Evolutionary conservation across 164 flowering plant genomes (phyloP), one percentile per base, ranked within the genome.

Genomic region (Vitis rotundifolia): DNA sequence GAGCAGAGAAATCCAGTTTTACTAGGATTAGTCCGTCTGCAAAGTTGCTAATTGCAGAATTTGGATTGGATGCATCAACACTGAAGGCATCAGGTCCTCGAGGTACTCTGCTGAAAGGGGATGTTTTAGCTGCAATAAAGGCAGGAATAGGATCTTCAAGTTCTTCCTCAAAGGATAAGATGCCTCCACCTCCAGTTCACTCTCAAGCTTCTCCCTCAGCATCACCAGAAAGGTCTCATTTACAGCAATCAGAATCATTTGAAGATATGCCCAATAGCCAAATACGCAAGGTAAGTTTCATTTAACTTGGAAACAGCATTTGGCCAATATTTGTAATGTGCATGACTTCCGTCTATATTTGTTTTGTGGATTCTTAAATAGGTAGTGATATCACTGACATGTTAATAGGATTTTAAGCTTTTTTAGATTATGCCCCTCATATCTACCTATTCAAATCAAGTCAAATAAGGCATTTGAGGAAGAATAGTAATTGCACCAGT

Each of bases 221-320:
- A 57, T 62, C 80, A 70, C 69, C 78, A 6, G 80, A 75, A 75
- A 73, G 55, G 37, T 67, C 88, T 74, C 61, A 31, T 19, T 59
- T 59, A 58, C 78, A 71, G 69, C 83, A 77, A 68, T 73, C 83
- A 19, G 89, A 81, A 78, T 78, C 85, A 72, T 88, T 80, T 75
- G 96, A 88, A 78, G 99, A 95, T 83, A 64, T 89, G 14, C 94
- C 96, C 15, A 95, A 95, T 73, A 89, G 88, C 81, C 98, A 95
- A 83, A 91, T 95, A 72, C 97, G 99, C 64, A 95, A 91, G 97
- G 99, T 87, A 80, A 11, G 64, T 71, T 63, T 73, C 12, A 47
- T 60, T 70, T 19, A 50, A 19, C 5, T 55, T 4, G 54, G 49
- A 9, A 62, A 54, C 1, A 5, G 66, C 28, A 68, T 59, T 60